Evolutionary conservation across 441 rosid species (phyloP), one percentile per base, ranked within the genome.

Genomic region (Euphorbia celastroides): DNA sequence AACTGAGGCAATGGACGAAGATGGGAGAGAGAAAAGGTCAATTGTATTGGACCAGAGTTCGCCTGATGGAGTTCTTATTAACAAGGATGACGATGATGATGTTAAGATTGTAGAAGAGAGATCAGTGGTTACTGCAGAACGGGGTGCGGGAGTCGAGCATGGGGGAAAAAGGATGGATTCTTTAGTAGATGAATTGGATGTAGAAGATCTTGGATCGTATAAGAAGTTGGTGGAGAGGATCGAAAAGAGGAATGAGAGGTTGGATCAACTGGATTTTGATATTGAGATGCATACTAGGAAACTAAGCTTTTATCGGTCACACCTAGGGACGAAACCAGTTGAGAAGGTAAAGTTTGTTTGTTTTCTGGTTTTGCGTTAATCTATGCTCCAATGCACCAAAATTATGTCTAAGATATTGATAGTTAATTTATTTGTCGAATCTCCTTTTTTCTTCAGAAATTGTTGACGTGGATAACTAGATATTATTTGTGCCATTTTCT

Each of bases 161-260:
- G 78, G 78, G 0, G 77, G 80, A 68, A 72, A 69, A 68, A 77
- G 74, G 72, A 41, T 84, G 74, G 80, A 77, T 71, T 77, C 71
- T 0, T 64, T 81, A 73, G 75, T 78, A 50, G 72, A 62, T 8
- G 75, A 77, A 38, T 59, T 65, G 8, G 76, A 77, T 63, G 70
- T 79, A 44, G 67, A 78, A 11, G 73, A 77, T 52, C 72, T 86
- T 36, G 83, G 75, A 63, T 88, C 75, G 5, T 94, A 94, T 67
- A 84, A 69, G 83, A 83, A 80, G 84, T 78, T 94, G 80, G 50
- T 88, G 70, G 80, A 79, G 80, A 65, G 62, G 36, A 86, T 83
- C 0, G 84, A 84, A 71, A 81, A 73, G 80, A 73, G 89, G 62
- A 71, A 51, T 58, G 27, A 75, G 0, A 88, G 70, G 70, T 64